A percentile compares a stretch with the other conserved stretches of the same genome.
These are phyloP conservation scores for Exophiala calicioides DNA, from an alignment of 2,329 filamentous ascomycete species.

Conservation along the genomic window DNA sequence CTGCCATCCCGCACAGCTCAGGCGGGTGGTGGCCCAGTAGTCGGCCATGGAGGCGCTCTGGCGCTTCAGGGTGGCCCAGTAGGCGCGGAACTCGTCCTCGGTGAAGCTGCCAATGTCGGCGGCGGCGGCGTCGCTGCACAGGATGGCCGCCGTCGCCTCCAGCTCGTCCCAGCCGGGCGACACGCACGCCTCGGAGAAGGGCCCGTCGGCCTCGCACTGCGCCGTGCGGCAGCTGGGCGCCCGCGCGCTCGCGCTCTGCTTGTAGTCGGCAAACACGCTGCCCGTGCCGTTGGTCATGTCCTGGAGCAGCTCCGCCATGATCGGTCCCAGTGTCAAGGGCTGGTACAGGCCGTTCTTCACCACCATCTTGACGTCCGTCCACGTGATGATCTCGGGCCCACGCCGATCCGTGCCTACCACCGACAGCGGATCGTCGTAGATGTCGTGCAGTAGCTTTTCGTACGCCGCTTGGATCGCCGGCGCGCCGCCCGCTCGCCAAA, in stretches of 20 bases:
- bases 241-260: conserved; percentile 8
- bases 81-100: conserved; percentile 16
- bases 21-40: conserved; percentile 15
- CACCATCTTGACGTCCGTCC: conserved; percentile 50
- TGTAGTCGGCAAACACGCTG: conserved; percentile 17
- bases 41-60: conserved; percentile 14
- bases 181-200: conserved; percentile 11
- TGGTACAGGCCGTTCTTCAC: conserved; percentile 30
- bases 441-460: conserved; percentile 22
- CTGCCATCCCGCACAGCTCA: conserved; percentile 26
- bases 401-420: conserved; percentile 3
- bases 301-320: conserved; percentile 15
- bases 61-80: conserved; percentile 34
- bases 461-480: conserved; percentile 22
- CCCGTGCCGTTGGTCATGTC: conserved; percentile 20
- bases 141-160: conserved; percentile 16
- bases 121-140: conserved; percentile 21
- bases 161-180: conserved; percentile 13
- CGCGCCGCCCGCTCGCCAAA: conserved; percentile 17
- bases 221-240: conserved; percentile 12
- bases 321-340: conserved; percentile 12
- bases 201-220: conserved; percentile 9
- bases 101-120: conserved; percentile 16
- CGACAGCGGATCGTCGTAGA: conserved; percentile 18
- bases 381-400: conserved; percentile 47